Evolutionary conservation across 225 moss, liverwort and hornwort genomes (phyloP).

Genomic region (Sphagnum tenellum): DNA sequence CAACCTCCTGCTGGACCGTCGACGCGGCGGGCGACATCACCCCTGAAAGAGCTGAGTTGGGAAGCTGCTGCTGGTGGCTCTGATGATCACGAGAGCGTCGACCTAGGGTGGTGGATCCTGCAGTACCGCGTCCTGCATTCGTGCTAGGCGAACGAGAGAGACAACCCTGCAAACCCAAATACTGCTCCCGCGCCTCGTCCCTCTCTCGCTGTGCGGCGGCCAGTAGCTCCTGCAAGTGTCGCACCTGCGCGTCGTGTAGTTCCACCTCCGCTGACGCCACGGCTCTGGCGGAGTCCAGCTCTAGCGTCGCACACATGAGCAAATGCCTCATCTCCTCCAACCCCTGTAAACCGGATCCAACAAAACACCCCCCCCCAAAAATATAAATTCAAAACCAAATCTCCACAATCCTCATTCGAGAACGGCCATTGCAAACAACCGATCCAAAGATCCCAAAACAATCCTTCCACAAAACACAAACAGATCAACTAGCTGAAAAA

Average conservation of each 20-base stretch:
- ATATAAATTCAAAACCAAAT: too few relatives aligned
- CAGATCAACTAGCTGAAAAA: too few relatives aligned
- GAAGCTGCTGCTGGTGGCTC: too few relatives aligned
- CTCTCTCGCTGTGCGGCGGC: slow-evolving; percentile 60
- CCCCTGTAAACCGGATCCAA: slow-evolving; percentile 24
- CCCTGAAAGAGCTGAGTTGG: too few relatives aligned
- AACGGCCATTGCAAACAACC: too few relatives aligned
- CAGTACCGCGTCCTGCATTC: slow-evolving; percentile 25
- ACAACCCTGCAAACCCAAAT: slow-evolving; percentile 38
- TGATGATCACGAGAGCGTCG: too few relatives aligned
- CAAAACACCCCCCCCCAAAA: too few relatives aligned
- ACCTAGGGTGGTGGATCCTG: slow-evolving; percentile 3
- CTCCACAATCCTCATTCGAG: too few relatives aligned
- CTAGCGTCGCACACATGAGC: slow-evolving; percentile 43
- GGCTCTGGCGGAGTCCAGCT: slow-evolving; percentile 58
- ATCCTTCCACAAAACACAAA: too few relatives aligned
- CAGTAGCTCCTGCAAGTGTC: slow-evolving; percentile 66
- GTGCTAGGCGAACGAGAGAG: slow-evolving; percentile 53
- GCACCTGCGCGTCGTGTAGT: slow-evolving; percentile 69
- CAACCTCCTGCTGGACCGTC: not conserved
- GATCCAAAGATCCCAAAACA: too few relatives aligned
- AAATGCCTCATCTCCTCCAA: slow-evolving; percentile 60
- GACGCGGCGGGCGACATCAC: too few relatives aligned
- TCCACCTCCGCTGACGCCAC: slow-evolving; percentile 54
- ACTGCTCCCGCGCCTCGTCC: slow-evolving; percentile 73